These are phyloP conservation scores for Penicillium sp. DNA, from an alignment of 2,329 filamentous ascomycete species.

Conservation along the genomic window DNA sequence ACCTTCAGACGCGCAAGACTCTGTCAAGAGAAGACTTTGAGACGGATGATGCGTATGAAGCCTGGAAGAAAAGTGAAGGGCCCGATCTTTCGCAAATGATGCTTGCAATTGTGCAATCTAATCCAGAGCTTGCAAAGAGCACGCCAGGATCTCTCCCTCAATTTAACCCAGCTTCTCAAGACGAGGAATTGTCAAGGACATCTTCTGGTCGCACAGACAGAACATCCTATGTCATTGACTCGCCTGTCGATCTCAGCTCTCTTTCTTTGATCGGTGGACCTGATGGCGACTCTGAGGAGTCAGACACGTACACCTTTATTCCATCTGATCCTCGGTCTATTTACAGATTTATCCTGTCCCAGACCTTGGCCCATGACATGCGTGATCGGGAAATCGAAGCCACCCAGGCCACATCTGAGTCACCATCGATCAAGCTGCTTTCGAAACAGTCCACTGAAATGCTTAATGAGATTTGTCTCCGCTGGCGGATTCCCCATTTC, in stretches of 20 bases:
- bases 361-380: constrained; percentile 63
- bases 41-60: constrained; percentile 76
- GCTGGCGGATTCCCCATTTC: constrained; percentile 84
- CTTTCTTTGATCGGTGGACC: constrained; percentile 55
- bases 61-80: constrained; percentile 86
- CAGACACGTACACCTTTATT: constrained; percentile 77
- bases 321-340: constrained; percentile 76
- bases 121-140: constrained; percentile 77
- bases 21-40: constrained; percentile 84
- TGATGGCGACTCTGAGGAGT: constrained; percentile 39
- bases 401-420: constrained; percentile 46
- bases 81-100: constrained; percentile 90
- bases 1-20: constrained; percentile 70
- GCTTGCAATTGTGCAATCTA: constrained; percentile 79
- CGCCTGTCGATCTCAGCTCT: constrained; percentile 56
- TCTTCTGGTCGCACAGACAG: constrained; percentile 44
- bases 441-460: constrained; percentile 78
- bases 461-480: constrained; percentile 74
- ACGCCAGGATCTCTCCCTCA: constrained; percentile 60
- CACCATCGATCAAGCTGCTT: constrained; percentile 51
- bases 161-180: constrained; percentile 44
- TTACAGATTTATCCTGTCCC: constrained; percentile 76
- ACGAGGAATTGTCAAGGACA: constrained; percentile 46
- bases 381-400: constrained; percentile 52
- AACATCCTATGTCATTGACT: constrained; percentile 58